Percentiles rank a stretch among this genome's conserved stretches.
phyloP scores from a whole-genome alignment of 73 alveolate species.

The Paramecium biaurelia region DNA sequence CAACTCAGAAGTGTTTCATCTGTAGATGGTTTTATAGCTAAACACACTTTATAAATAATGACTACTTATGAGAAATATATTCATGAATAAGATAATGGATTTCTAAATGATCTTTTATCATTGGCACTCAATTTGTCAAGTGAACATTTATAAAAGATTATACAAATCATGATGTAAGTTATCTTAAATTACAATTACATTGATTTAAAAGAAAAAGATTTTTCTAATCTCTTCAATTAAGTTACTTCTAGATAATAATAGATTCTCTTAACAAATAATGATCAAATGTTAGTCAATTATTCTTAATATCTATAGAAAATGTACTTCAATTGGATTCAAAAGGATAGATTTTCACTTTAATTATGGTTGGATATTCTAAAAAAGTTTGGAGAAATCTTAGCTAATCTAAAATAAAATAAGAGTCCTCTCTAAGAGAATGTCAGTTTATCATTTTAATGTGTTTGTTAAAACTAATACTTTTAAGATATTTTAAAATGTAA shows the following conservation, averaged over 20 bases:
- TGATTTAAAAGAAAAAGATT: background rate
- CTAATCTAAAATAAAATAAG: background rate
- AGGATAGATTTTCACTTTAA: background rate
- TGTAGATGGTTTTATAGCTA: conserved; percentile 16
- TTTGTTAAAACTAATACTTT: background rate
- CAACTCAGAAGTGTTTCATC: background rate
- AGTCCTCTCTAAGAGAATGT: background rate
- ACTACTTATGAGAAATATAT: conserved; percentile 25
- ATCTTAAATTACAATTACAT: background rate
- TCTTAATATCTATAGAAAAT: background rate
- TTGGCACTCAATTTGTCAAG: background rate
- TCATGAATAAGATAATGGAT: conserved; percentile 27
- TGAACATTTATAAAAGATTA: background rate
- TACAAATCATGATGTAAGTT: conserved; percentile 27
- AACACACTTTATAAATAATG: background rate
- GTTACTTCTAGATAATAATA: background rate
- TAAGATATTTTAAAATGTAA: conserved; percentile 23
- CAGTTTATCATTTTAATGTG: background rate
- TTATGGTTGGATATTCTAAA: conserved; percentile 8
- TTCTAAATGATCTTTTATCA: background rate
- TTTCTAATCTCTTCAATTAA: background rate
- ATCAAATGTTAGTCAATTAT: background rate
- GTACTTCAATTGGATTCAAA: conserved; percentile 36
- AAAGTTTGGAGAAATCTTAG: conserved; percentile 1
- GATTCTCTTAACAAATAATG: background rate